These are phyloP conservation scores for Kalaharituber pfeilii DNA, from an alignment of 2,329 filamentous ascomycete species.

Conservation along the genomic window DNA sequence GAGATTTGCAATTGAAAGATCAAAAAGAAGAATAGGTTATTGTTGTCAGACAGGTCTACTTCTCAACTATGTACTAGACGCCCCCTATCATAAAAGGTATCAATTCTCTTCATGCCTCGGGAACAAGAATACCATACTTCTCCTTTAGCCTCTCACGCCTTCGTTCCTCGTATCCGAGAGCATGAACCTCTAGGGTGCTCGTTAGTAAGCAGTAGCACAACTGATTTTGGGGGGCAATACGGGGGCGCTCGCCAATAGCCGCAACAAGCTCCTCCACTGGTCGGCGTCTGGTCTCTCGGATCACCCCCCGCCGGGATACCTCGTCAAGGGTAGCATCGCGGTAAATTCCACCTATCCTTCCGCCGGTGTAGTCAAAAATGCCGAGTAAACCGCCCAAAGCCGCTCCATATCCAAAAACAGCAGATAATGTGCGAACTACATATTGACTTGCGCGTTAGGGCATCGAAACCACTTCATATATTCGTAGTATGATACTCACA, in stretches of 20 bases:
- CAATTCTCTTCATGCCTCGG: too few species aligned
- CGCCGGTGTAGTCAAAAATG: slow-evolving; percentile 51
- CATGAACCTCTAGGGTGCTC: slow-evolving; percentile 48
- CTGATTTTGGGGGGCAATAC: neutral
- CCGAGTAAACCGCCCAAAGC: slow-evolving; percentile 41
- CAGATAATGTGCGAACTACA: slow-evolving; percentile 47
- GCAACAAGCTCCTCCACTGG: slow-evolving; percentile 64
- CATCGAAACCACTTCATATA: neutral
- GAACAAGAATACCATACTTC: slow-evolving; percentile 47
- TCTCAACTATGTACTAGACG: neutral
- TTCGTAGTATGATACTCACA: slow-evolving; percentile 36
- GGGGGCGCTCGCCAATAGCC: slow-evolving; percentile 50
- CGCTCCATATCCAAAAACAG: slow-evolving; percentile 50
- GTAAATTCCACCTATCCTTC: slow-evolving; percentile 38
- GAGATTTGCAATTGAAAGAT: too few species aligned
- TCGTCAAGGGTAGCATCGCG: slow-evolving; percentile 43
- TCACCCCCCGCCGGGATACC: slow-evolving; percentile 55
- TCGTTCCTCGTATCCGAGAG: slow-evolving; percentile 68
- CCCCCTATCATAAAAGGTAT: too few species aligned
- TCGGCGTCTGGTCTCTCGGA: slow-evolving; percentile 56
- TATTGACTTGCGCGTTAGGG: too few species aligned
- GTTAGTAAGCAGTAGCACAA: slow-evolving; percentile 8
- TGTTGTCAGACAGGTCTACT: too few species aligned
- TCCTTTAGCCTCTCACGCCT: slow-evolving; percentile 65
- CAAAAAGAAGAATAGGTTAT: too few species aligned